A percentile compares a stretch with the other conserved stretches of the same genome.
phyloP scores from a whole-genome alignment of 192 early-diverging fungal genomes.

The Entomortierella chlamydospora region DNA sequence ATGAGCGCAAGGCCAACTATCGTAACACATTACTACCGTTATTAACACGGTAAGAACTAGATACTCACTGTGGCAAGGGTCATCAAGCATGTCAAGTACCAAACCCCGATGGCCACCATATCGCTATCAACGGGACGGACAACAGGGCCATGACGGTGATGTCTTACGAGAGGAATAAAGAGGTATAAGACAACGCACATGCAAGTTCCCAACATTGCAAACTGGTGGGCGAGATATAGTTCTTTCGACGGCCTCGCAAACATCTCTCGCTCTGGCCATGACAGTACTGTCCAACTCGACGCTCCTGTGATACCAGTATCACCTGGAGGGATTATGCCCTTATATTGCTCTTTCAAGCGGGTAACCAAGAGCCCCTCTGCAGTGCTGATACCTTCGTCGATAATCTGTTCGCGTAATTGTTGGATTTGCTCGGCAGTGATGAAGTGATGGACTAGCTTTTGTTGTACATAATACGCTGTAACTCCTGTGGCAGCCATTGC shows the following conservation, averaged over 20 bases:
- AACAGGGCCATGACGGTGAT: constrained; percentile 20
- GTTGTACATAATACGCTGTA: constrained; percentile 18
- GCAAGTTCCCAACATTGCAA: constrained; percentile 21
- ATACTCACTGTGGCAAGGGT: constrained; percentile 24
- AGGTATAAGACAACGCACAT: constrained; percentile 27
- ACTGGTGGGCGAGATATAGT: constrained; percentile 27
- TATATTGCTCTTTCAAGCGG: background rate
- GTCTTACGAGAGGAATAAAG: constrained; percentile 29
- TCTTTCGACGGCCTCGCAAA: constrained; percentile 2
- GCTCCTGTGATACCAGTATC: constrained; percentile 2
- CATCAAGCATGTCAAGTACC: constrained; percentile 31
- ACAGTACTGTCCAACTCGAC: constrained; percentile 8
- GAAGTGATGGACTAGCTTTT: background rate
- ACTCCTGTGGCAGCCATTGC: constrained; percentile 1
- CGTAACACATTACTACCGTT: too few relatives aligned
- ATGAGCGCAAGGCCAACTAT: too few relatives aligned
- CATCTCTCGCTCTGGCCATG: constrained; percentile 17
- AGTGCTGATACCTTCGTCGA: background rate
- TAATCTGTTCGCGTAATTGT: constrained; percentile 2
- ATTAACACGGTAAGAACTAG: too few relatives aligned
- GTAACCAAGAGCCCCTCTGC: background rate
- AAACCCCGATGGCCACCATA: constrained; percentile 43
- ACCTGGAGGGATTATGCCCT: background rate
- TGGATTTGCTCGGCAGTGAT: constrained; percentile 11
- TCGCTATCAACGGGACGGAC: constrained; percentile 35